Evolutionary conservation across 2,329 filamentous ascomycete genomes (phyloP), one percentile per base, ranked within the genome.

Genomic region (Tolypocladium endophyticum): DNA sequence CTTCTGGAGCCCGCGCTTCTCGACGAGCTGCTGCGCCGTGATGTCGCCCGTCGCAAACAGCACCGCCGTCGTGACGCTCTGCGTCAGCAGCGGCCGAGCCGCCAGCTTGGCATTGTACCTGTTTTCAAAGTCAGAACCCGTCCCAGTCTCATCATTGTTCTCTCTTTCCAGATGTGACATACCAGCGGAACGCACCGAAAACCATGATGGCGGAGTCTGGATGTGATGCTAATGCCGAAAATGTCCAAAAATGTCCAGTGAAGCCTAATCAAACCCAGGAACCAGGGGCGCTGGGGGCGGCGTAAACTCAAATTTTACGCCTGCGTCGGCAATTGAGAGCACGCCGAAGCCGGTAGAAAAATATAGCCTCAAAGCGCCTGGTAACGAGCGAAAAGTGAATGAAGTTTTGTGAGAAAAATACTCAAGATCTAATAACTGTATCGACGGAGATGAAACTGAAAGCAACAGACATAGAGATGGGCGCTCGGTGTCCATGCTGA

Each of bases 1-100:
- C 64, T 89, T 88, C 66, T 87, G 76, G 33, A 89, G 65, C 23
- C 92, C 92, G 69, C 82, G 87, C 73, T 86, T 87, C 77, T 97
- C 93, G 61, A 99, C 89, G 41, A 85, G 80, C 76, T 97, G 93
- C 76, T 99, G 94, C 43, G 94, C 91, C 65, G 95, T 87, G 62
- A 88, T 81, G 77, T 99, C 94, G 68, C 94, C 94, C 18, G 92
- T 90, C 61, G 89, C 92, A 73, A 97, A 99, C 64, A 99, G 87
- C 61, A 97, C 83, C 56, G 90, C 89, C 45, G 93, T 97, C 60
- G 92, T 96, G 68, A 96, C 78, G 72, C 88, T 90, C 79, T 96
- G 91, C 14, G 93, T 97, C 69, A 97, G 84, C 67, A 97, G 79
- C 61, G 93, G 93, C 70, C 89, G 85, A 69, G 86, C 83, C 67